Base-by-base conservation (phyloP, 805 yeast genomes). In the Allodekkera sacchari region DNA sequence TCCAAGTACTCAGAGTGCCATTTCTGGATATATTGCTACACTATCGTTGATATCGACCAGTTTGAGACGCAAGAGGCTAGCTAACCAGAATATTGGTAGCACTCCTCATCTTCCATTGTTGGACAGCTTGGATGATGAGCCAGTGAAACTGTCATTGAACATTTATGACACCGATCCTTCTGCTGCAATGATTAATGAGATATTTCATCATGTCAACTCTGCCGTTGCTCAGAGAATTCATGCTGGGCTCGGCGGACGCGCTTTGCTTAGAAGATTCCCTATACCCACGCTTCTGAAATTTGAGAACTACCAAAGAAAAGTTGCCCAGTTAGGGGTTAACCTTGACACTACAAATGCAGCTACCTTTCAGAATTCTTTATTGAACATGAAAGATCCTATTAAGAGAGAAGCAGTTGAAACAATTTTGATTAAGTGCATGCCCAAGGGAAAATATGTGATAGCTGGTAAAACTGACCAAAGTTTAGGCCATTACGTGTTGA, bases 391-490 rank as follows among this genome's bases (percentile, higher is more conserved):
- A 25, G 80, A 84, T 50, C 63, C 71, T 3, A 66, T 68, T 12
- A 69, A 69, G 33, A 71, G 95, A 44, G 69, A 68, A 37, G 82
- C 89, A 30, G 70, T 85, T 22, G 95, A 88, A 52, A 74, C 92
- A 0, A 62, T 85, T 36, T 61, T 92, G 38, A 74, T 65, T 59
- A 92, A 92, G 61, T 75, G 89, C 30, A 69, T 92, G 76, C 67
- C 79, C 8, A 70, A 94, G 47, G 94, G 95, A 22, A 83, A 81
- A 48, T 92, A 92, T 53, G 81, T 76, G 39, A 73, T 87, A 49
- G 94, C 96, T 7, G 96, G 95, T 19, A 79, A 77, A 50, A 79
- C 77, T 31, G 94, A 85, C 43, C 74, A 83, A 3, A 89, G 80
- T 42, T 74, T 70, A 50, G 79, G 78, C 8, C 95, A 89, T 48